Evolutionary conservation across 371 early-diverging fungal genomes (phyloP).

Genomic region (Mucor lusitanicus): DNA sequence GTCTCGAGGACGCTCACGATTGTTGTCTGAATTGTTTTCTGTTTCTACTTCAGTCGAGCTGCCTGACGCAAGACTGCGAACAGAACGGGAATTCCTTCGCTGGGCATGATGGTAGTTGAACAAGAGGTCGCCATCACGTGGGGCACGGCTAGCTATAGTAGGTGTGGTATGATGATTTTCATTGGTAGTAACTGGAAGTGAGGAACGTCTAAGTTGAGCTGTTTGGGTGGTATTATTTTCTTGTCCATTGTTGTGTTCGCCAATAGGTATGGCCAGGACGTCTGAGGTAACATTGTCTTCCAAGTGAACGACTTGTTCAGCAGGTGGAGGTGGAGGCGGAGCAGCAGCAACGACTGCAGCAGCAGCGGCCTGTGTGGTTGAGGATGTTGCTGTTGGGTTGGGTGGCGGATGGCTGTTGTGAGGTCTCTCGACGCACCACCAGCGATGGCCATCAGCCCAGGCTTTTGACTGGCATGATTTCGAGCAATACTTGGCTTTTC

Average conservation of each 20-base stretch:
- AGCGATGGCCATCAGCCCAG: conserved; percentile 79
- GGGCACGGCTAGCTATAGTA: not conserved
- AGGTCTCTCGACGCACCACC: conserved; percentile 78
- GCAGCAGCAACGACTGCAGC: conserved; percentile 31
- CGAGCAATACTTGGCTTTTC: conserved; percentile 82
- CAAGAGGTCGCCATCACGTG: conserved; percentile 24
- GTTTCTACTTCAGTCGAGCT: conserved; percentile 38
- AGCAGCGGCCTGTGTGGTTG: conserved; percentile 38
- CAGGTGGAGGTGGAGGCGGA: conserved; percentile 31
- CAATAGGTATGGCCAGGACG: conserved; percentile 33
- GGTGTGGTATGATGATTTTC: conserved; percentile 5
- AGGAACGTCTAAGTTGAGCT: conserved; percentile 19
- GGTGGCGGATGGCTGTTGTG: conserved; percentile 31
- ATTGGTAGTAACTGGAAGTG: conserved; percentile 16
- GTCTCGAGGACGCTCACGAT: conserved; percentile 24
- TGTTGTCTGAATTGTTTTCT: conserved; percentile 17
- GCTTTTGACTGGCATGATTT: conserved; percentile 75
- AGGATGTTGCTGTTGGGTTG: conserved; percentile 29
- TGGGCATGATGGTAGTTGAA: conserved; percentile 26
- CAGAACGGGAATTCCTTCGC: conserved; percentile 27
- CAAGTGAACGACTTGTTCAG: conserved; percentile 38
- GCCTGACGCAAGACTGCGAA: conserved; percentile 30
- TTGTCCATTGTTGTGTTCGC: conserved; percentile 7
- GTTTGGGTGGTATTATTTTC: conserved; percentile 1
- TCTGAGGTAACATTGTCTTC: conserved; percentile 27